These are phyloP conservation scores for Karstenula rhodostoma DNA, from an alignment of 2,329 filamentous ascomycete genomes.

Conservation along the genomic window DNA sequence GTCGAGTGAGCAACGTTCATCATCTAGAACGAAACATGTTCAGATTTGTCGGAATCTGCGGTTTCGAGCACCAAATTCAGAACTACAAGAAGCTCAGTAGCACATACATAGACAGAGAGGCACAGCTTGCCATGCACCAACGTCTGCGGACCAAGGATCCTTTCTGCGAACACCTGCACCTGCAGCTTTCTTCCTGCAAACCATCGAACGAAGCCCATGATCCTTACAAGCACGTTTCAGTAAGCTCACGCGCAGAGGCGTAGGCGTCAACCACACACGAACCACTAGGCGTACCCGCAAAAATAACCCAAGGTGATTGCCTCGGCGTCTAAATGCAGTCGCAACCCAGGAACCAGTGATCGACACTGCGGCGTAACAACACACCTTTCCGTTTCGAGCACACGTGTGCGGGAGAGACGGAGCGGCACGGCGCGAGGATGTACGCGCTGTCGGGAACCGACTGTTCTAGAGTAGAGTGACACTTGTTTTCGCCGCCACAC, in stretches of 20 bases:
- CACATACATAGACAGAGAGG: neutral
- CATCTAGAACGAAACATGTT: neutral
- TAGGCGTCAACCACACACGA: slow-evolving; percentile 4
- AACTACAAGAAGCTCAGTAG: neutral
- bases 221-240: neutral
- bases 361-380: neutral
- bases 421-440: slow-evolving; percentile 1
- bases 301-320: neutral
- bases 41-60: neutral
- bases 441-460: neutral
- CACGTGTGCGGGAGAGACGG: neutral
- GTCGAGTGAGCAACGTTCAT: neutral
- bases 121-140: neutral
- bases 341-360: neutral
- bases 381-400: neutral
- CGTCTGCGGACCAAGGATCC: neutral
- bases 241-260: neutral
- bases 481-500: neutral
- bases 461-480: neutral
- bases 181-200: no score
- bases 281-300: neutral
- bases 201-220: neutral
- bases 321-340: neutral
- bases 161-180: neutral
- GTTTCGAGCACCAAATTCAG: neutral